These are phyloP conservation scores for Diaporthe sp. DNA, from an alignment of 2,329 filamentous ascomycete genomes.

Conservation along the genomic window DNA sequence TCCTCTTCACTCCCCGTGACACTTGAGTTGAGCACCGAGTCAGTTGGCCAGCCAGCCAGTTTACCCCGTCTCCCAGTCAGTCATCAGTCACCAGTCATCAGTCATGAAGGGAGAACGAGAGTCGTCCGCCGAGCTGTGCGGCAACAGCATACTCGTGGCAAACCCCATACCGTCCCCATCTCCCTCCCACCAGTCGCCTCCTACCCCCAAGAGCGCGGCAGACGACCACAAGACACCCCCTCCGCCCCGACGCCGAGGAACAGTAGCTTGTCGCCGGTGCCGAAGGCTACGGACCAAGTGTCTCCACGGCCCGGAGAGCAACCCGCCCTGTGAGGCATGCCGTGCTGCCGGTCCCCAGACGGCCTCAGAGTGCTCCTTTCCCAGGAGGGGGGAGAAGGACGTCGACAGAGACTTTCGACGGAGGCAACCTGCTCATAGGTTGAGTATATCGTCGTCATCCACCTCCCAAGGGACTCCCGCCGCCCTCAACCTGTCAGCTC, in stretches of 20 bases:
- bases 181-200: constrained; percentile 31
- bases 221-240: constrained; percentile 28
- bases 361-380: constrained; percentile 38
- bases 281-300: constrained; percentile 42
- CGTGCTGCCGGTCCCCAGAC: constrained; percentile 39
- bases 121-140: constrained; percentile 37
- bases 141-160: constrained; percentile 40
- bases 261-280: constrained; percentile 42
- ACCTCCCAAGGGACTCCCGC: constrained; percentile 30
- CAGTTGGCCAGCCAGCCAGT: background rate
- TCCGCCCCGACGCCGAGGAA: constrained; percentile 38
- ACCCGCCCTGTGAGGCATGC: constrained; percentile 41
- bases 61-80: background rate
- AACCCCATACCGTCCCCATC: constrained; percentile 34
- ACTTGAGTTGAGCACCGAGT: constrained; percentile 3
- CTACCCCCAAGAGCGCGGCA: constrained; percentile 12
- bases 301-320: constrained; percentile 39
- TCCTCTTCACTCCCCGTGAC: background rate
- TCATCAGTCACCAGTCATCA: constrained; percentile 8
- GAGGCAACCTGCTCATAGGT: constrained; percentile 32
- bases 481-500: constrained; percentile 21
- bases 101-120: constrained; percentile 38
- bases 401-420: constrained; percentile 41
- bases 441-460: constrained; percentile 39
- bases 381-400: constrained; percentile 40